A percentile compares a stretch with the other conserved stretches of the same genome.
These are phyloP conservation scores for Yamadazyma sp. DNA, from an alignment of 805 yeast species.

Conservation along the genomic window DNA sequence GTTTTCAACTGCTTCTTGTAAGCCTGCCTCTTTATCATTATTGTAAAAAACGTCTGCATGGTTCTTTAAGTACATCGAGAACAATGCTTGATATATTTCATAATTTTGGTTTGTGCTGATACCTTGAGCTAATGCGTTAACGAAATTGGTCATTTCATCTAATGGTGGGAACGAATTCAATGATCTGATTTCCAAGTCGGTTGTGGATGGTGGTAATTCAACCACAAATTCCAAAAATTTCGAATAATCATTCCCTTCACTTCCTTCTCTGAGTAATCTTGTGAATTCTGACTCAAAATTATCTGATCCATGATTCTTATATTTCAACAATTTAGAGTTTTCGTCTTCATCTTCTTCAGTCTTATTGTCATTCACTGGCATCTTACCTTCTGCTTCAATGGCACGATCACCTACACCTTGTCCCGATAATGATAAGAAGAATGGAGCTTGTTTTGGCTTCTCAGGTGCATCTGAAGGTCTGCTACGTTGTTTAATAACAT, in stretches of 20 bases:
- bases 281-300: constrained; percentile 77
- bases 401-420: constrained; percentile 72
- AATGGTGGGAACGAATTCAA: constrained; percentile 64
- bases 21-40: constrained; percentile 30
- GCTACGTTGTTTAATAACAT: constrained; percentile 78
- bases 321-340: constrained; percentile 30
- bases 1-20: constrained; percentile 43
- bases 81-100: constrained; percentile 80
- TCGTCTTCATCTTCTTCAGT: constrained; percentile 20
- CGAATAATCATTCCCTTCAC: constrained; percentile 36
- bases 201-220: constrained; percentile 65
- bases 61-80: constrained; percentile 65
- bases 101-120: constrained; percentile 53
- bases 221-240: constrained; percentile 56
- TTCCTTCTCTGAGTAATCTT: constrained; percentile 53
- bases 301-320: constrained; percentile 27
- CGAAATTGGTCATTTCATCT: constrained; percentile 60
- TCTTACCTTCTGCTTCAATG: constrained; percentile 37
- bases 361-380: constrained; percentile 9
- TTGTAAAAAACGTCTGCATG: constrained; percentile 77
- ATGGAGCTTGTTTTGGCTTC: constrained; percentile 75
- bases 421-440: constrained; percentile 71
- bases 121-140: constrained; percentile 65
- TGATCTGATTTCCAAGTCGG: constrained; percentile 87
- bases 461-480: constrained; percentile 88